Conservation (phyloP, 306 rosid genomes). For the Quercus mongolica region DNA sequence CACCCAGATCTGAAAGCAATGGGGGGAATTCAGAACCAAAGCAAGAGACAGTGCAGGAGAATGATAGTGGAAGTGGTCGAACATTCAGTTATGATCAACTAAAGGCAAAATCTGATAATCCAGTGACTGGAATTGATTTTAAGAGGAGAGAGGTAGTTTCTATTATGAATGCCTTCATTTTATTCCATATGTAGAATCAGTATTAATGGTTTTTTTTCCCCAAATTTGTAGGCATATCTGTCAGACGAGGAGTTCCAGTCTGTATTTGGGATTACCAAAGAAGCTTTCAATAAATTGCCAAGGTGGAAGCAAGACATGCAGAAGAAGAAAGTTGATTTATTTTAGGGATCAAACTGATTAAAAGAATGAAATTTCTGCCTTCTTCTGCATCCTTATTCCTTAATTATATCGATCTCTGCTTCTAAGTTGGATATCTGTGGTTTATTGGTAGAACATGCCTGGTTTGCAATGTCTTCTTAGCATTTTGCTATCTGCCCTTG, state of each 20-base stretch:
- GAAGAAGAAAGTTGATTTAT: slow-evolving; percentile 83
- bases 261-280: slow-evolving; percentile 71
- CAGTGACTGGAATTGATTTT: slow-evolving; percentile 81
- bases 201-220: slow-evolving; percentile 18
- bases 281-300: slow-evolving; percentile 78
- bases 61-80: slow-evolving; percentile 35
- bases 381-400: slow-evolving; percentile 37
- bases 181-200: neutral
- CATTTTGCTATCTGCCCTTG: slow-evolving; percentile 46
- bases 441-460: slow-evolving; percentile 46
- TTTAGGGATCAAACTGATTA: slow-evolving; percentile 37
- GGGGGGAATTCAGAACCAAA: slow-evolving; percentile 49
- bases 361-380: slow-evolving; percentile 23
- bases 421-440: slow-evolving; percentile 49
- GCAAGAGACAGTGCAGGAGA: slow-evolving; percentile 47
- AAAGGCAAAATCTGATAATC: slow-evolving; percentile 75
- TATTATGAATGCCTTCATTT: slow-evolving; percentile 13
- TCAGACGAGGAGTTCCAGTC: slow-evolving; percentile 73
- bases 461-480: slow-evolving; percentile 37
- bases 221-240: slow-evolving; percentile 67
- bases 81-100: slow-evolving; percentile 80
- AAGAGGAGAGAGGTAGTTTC: slow-evolving; percentile 84
- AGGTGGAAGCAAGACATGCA: slow-evolving; percentile 99
- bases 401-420: slow-evolving; percentile 41
- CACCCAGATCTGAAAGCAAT: slow-evolving; percentile 44